phyloP scores from a whole-genome alignment of 2,329 filamentous ascomycete species.

The Neoascochyta sp. region DNA sequence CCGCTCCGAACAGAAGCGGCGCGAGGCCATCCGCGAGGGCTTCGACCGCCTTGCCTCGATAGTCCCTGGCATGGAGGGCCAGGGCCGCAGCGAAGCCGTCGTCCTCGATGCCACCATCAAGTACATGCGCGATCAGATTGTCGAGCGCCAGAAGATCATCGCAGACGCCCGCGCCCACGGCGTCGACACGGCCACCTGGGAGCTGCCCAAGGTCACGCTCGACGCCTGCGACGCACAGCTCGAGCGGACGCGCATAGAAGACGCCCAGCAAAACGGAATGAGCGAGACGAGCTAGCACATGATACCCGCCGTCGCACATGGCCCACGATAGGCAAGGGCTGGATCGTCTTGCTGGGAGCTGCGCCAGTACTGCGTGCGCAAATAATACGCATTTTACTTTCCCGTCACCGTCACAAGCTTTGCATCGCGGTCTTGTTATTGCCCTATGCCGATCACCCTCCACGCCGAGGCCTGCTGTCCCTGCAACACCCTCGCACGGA shows the following conservation, averaged over 20 bases:
- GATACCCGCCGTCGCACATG: not conserved
- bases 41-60: conserved; percentile 78
- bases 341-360: too few species aligned
- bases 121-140: conserved; percentile 43
- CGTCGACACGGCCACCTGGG: conserved; percentile 30
- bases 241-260: conserved; percentile 20
- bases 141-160: conserved; percentile 35
- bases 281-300: conserved; percentile 9
- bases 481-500: conserved; percentile 2
- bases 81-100: conserved; percentile 78
- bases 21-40: conserved; percentile 73
- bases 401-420: too few species aligned
- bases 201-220: conserved; percentile 29
- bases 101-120: conserved; percentile 61
- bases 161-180: conserved; percentile 37
- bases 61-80: conserved; percentile 76
- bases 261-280: conserved; percentile 12
- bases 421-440: too few species aligned
- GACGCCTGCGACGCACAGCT: conserved; percentile 27
- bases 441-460: too few species aligned
- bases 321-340: too few species aligned
- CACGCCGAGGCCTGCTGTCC: too few species aligned
- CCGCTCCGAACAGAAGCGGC: conserved; percentile 63
- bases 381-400: too few species aligned
- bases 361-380: too few species aligned